Evolutionary conservation across 208 protist genomes (phyloP).

Genomic region (Acanthamoeba sp.): DNA sequence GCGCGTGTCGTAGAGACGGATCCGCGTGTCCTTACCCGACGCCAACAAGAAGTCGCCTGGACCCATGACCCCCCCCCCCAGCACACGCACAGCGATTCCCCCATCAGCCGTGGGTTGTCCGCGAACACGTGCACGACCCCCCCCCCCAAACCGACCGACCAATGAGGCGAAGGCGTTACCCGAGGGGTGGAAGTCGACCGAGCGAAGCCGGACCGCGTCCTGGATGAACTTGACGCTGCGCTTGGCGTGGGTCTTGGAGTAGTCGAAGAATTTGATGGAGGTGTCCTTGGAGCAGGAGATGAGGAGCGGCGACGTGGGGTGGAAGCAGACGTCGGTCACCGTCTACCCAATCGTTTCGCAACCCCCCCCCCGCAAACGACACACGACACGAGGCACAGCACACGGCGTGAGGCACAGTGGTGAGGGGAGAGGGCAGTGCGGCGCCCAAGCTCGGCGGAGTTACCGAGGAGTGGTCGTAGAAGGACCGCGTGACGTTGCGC

Average conservation of each 20-base stretch:
- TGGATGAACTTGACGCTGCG: not conserved
- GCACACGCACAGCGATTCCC: not conserved
- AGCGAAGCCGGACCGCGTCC: not conserved
- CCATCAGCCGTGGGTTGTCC: not conserved
- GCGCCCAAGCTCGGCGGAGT: no score
- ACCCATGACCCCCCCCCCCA: not conserved
- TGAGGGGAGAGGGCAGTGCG: no score
- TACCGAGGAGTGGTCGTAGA: conserved; percentile 34
- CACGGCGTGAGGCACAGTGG: no score
- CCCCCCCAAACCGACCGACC: not conserved
- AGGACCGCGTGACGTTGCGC: not conserved
- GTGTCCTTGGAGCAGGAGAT: conserved; percentile 19
- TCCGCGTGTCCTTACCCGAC: not conserved
- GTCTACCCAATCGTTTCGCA: not conserved
- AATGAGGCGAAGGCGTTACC: not conserved
- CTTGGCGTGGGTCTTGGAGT: conserved; percentile 5
- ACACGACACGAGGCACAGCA: no score
- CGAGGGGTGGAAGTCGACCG: conserved; percentile 35
- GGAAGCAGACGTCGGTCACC: conserved; percentile 18
- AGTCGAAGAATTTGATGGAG: conserved; percentile 57
- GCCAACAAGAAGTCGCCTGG: conserved; percentile 12
- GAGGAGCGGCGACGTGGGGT: not conserved
- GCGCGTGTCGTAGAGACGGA: not conserved
- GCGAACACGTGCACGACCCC: not conserved
- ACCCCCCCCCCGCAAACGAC: not conserved